phyloP scores from a whole-genome alignment of 2,329 filamentous ascomycete species.

The Penicillium freii region DNA sequence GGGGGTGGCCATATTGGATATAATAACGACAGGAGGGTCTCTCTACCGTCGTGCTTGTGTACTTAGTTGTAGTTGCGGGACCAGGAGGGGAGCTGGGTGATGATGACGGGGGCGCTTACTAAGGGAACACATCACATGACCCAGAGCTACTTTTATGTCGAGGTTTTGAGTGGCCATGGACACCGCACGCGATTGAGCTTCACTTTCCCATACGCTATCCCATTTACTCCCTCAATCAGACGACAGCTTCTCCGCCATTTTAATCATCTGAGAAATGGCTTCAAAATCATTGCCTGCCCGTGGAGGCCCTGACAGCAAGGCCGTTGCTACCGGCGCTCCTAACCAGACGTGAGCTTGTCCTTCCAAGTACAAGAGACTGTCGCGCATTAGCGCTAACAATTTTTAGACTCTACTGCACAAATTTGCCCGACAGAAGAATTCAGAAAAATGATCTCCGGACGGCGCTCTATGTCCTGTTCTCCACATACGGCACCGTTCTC shows the following conservation, averaged over 20 bases:
- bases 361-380: slow-evolving; percentile 6
- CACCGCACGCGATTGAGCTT: slow-evolving; percentile 8
- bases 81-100: slow-evolving; percentile 13
- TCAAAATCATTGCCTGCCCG: slow-evolving; percentile 43
- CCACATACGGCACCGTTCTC: slow-evolving; percentile 86
- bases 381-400: slow-evolving; percentile 21
- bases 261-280: slow-evolving; percentile 30
- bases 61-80: slow-evolving; percentile 12
- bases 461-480: slow-evolving; percentile 88
- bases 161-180: slow-evolving; percentile 6
- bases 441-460: slow-evolving; percentile 84
- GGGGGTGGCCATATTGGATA: slow-evolving; percentile 68
- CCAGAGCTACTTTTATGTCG: slow-evolving; percentile 11
- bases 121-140: slow-evolving; percentile 27
- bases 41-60: slow-evolving; percentile 77
- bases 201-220: neutral
- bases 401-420: slow-evolving; percentile 78
- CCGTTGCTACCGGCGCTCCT: slow-evolving; percentile 55
- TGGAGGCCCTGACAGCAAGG: slow-evolving; percentile 39
- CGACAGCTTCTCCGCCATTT: no score
- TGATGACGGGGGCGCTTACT: slow-evolving; percentile 25
- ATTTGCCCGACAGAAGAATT: slow-evolving; percentile 78
- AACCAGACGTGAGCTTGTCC: slow-evolving; percentile 68
- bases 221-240: neutral
- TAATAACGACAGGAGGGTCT: slow-evolving; percentile 80